Percentiles rank a stretch among this genome's conserved stretches.
phyloP scores from a whole-genome alignment of 1,284 basidiomycete genomes.

The Tylopilus sp. region DNA sequence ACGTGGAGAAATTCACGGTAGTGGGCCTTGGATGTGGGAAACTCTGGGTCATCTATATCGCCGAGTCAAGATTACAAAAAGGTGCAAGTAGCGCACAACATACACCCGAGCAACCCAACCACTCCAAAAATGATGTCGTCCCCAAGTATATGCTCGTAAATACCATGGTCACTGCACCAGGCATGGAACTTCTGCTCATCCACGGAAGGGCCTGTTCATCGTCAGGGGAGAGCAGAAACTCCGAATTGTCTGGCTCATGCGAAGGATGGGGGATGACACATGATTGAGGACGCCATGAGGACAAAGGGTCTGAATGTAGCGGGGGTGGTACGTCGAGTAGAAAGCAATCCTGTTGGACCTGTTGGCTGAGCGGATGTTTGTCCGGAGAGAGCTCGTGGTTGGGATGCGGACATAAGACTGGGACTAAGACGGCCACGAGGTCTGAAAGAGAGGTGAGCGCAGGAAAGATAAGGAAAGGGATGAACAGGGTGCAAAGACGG shows the following conservation, averaged over 20 bases:
- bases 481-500: conserved; percentile 87
- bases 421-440: conserved; percentile 94
- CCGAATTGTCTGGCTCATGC: conserved; percentile 43
- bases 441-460: conserved; percentile 60
- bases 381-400: conserved; percentile 83
- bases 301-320: conserved; percentile 49
- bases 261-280: conserved; percentile 16
- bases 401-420: conserved; percentile 90
- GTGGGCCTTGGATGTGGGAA: conserved; percentile 94
- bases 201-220: conserved; percentile 53
- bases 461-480: background rate
- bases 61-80: conserved; percentile 20
- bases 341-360: conserved; percentile 90
- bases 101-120: conserved; percentile 97
- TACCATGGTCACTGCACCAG: conserved; percentile 95
- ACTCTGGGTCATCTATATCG: conserved; percentile 92
- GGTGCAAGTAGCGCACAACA: conserved; percentile 45
- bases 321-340: conserved; percentile 85
- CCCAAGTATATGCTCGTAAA: conserved; percentile 96
- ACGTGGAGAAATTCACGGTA: conserved; percentile 93
- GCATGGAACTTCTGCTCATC: conserved; percentile 63
- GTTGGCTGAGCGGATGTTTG: conserved; percentile 90
- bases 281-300: conserved; percentile 40
- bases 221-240: conserved; percentile 57
- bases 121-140: conserved; percentile 95